A percentile compares a stretch with the other conserved stretches of the same genome.
Evolutionary conservation across 495 filamentous ascomycete species (phyloP).

Genomic region (Aspergillus ostianus): DNA sequence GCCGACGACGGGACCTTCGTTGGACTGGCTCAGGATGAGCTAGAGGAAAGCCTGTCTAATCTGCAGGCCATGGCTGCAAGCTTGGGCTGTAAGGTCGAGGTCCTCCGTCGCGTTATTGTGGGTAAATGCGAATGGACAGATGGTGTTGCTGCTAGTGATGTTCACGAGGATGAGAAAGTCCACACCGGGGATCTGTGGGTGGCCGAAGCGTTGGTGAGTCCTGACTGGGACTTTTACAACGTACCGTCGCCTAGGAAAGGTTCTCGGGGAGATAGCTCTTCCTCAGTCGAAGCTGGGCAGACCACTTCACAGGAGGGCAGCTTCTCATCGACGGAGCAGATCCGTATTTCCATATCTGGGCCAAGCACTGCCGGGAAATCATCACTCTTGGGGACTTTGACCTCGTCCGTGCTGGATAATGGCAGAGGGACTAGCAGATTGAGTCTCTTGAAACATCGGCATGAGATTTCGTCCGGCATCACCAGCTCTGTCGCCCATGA

Average conservation of each 20-base stretch:
- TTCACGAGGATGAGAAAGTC: conserved; percentile 12
- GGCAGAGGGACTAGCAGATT: conserved; percentile 85
- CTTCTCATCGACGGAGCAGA: conserved; percentile 60
- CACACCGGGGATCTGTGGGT: conserved; percentile 71
- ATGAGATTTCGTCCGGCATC: conserved; percentile 86
- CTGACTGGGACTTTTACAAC: conserved; percentile 50
- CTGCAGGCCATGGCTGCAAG: conserved; percentile 87
- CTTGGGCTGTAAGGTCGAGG: conserved; percentile 82
- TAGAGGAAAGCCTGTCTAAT: conserved; percentile 84
- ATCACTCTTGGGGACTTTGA: conserved; percentile 82
- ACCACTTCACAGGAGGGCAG: conserved; percentile 21
- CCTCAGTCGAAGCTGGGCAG: neutral
- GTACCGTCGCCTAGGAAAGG: conserved; percentile 8
- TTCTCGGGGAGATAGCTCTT: neutral
- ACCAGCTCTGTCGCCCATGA: conserved; percentile 94
- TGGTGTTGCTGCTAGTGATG: conserved; percentile 24
- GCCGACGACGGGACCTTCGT: conserved; percentile 91
- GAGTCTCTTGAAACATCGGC: conserved; percentile 86
- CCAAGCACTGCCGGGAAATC: conserved; percentile 94
- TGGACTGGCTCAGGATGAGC: conserved; percentile 84
- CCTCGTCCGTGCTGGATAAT: conserved; percentile 85
- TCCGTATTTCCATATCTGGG: conserved; percentile 88
- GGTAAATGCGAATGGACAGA: conserved; percentile 81
- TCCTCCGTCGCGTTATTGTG: conserved; percentile 80
- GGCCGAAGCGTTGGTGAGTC: conserved; percentile 77